A percentile compares a stretch with the other conserved stretches of the same genome.
Conservation (phyloP, 768 basidiomycete genomes). For the Myochromella boudieri region DNA sequence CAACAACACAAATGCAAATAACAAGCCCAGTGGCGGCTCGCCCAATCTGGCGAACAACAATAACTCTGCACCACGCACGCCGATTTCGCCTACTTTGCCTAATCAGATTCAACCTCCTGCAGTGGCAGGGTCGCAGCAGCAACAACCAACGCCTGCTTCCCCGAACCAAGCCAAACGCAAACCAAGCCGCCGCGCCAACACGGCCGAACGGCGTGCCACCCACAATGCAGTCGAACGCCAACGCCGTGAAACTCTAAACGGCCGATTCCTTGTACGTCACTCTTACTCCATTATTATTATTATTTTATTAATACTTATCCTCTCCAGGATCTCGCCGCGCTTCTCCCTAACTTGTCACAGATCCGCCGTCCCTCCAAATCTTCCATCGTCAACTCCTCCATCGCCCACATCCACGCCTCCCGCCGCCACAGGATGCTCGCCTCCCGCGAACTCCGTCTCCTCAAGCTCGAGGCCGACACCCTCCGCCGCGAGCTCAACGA, state of each 20-base stretch:
- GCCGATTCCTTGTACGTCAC: conserved; percentile 76
- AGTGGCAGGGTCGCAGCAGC: neutral
- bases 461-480: conserved; percentile 82
- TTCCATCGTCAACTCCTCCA: conserved; percentile 94
- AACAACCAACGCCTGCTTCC: too few relatives aligned
- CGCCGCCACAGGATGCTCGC: conserved; percentile 61
- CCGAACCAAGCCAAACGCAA: conserved; percentile 63
- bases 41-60: too few relatives aligned
- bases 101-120: conserved; percentile 13
- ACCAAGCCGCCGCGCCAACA: conserved; percentile 87
- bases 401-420: conserved; percentile 83
- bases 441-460: conserved; percentile 73
- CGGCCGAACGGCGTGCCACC: conserved; percentile 92
- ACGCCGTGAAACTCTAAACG: conserved; percentile 89
- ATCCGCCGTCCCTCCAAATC: conserved; percentile 95
- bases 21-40: conserved; percentile 31
- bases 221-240: conserved; percentile 98
- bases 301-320: conserved; percentile 9
- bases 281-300: conserved; percentile 8
- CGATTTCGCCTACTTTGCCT: conserved; percentile 35
- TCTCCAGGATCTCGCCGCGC: conserved; percentile 82
- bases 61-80: conserved; percentile 48
- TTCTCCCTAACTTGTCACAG: conserved; percentile 88
- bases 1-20: conserved; percentile 36
- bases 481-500: conserved; percentile 91